phyloP scores from a whole-genome alignment of 1,139 yeast species.

The Debaryomycetaceae sp. region DNA sequence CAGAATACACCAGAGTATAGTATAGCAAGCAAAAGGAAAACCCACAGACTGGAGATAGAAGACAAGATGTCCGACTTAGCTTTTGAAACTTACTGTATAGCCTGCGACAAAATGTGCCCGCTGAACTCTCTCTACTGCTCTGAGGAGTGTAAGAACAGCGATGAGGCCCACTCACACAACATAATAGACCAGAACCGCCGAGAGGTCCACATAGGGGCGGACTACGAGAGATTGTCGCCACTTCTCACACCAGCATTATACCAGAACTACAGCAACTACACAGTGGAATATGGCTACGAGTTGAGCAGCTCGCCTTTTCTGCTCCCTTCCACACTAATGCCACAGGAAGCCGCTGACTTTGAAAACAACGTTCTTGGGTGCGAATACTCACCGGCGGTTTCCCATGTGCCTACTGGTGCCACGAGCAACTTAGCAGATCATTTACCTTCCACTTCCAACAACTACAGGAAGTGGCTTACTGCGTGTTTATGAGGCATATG shows the following conservation, averaged over 20 bases:
- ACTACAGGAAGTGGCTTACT: constrained; percentile 44
- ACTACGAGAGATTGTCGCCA: constrained; percentile 25
- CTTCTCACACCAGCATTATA: constrained; percentile 34
- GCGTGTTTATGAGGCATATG: constrained; percentile 22
- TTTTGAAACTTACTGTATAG: constrained; percentile 64
- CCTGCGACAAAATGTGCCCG: constrained; percentile 59
- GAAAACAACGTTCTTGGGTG: constrained; percentile 27
- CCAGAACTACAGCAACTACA: constrained; percentile 20
- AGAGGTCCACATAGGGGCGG: constrained; percentile 2
- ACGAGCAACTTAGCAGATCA: constrained; percentile 10
- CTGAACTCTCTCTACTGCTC: constrained; percentile 59
- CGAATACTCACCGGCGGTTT: constrained; percentile 21
- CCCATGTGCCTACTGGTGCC: constrained; percentile 2
- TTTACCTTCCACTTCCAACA: constrained; percentile 35
- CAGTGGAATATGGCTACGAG: constrained; percentile 12
- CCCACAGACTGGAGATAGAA: no score
- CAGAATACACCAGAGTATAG: no score
- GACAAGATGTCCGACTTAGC: constrained; percentile 39
- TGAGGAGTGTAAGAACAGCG: constrained; percentile 49
- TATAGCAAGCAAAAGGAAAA: no score
- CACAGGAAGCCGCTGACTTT: constrained; percentile 16
- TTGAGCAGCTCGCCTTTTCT: constrained; percentile 19
- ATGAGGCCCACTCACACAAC: constrained; percentile 24
- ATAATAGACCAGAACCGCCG: constrained; percentile 7
- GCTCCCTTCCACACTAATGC: constrained; percentile 10